Conservation (phyloP, 2,329 filamentous ascomycete genomes). For the Sporothrix brasiliensis region DNA sequence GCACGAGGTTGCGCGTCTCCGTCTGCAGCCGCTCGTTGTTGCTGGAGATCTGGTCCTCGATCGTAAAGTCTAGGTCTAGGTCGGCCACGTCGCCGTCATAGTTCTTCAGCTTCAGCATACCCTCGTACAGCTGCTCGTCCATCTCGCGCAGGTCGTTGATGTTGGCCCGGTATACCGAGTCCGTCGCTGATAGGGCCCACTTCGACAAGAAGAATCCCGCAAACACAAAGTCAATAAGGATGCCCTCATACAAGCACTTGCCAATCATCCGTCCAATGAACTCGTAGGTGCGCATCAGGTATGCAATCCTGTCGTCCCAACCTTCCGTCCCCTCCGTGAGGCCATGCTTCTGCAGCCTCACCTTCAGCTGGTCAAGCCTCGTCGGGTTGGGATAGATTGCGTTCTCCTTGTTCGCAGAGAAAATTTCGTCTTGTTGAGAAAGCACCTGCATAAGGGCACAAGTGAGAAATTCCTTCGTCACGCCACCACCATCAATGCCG, state of each 20-base stretch:
- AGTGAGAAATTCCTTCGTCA: conserved; percentile 95
- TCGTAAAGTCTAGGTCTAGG: conserved; percentile 84
- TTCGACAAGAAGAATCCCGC: conserved; percentile 95
- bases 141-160: conserved; percentile 92
- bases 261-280: conserved; percentile 92
- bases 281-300: conserved; percentile 75
- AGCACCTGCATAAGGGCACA: conserved; percentile 88
- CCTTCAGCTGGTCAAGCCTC: conserved; percentile 69
- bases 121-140: conserved; percentile 87
- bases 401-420: conserved; percentile 82
- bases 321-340: conserved; percentile 57
- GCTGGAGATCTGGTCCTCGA: conserved; percentile 68
- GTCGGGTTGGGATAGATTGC: conserved; percentile 86
- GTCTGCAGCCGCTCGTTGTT: conserved; percentile 57
- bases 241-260: conserved; percentile 96
- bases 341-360: conserved; percentile 57
- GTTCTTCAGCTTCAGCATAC: conserved; percentile 80
- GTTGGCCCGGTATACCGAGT: conserved; percentile 78
- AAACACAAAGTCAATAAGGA: conserved; percentile 89
- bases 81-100: conserved; percentile 79
- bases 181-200: conserved; percentile 72
- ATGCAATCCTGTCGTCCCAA: conserved; percentile 60
- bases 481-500: conserved; percentile 93
- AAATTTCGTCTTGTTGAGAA: conserved; percentile 62
- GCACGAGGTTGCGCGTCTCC: conserved; percentile 73